Conservation (phyloP, 495 filamentous ascomycete genomes). For the Lophium mytilinum region DNA sequence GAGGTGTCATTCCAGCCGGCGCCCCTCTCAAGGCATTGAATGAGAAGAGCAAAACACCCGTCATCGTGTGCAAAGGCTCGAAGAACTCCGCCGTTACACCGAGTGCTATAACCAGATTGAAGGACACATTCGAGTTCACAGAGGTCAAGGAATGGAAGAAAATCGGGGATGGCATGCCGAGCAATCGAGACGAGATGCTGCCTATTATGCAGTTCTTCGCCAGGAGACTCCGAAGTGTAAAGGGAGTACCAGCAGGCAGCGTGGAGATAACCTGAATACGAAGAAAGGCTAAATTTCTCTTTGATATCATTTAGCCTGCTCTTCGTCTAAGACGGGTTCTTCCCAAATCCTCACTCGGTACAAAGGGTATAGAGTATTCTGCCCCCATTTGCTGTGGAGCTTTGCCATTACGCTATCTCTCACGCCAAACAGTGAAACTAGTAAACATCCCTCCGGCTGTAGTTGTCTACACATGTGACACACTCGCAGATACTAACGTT, state of each 20-base stretch:
- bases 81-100: constrained; percentile 54
- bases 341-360: too few species aligned
- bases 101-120: constrained; percentile 52
- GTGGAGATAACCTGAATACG: constrained; percentile 40
- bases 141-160: constrained; percentile 68
- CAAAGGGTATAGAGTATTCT: too few species aligned
- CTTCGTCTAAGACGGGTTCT: too few species aligned
- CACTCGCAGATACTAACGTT: too few species aligned
- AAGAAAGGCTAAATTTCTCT: background rate
- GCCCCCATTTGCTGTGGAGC: too few species aligned
- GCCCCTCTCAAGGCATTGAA: constrained; percentile 32
- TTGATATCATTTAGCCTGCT: background rate
- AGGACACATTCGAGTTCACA: constrained; percentile 61
- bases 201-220: constrained; percentile 93
- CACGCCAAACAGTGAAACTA: too few species aligned
- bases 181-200: constrained; percentile 74
- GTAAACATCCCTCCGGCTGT: too few species aligned
- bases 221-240: constrained; percentile 57
- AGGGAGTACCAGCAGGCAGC: constrained; percentile 53
- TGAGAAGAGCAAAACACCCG: constrained; percentile 58
- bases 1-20: constrained; percentile 57
- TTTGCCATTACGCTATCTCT: too few species aligned
- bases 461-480: too few species aligned
- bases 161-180: constrained; percentile 74
- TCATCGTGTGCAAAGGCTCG: constrained; percentile 63